Percentiles rank a stretch among this genome's conserved stretches.
phyloP scores from a whole-genome alignment of 1,284 basidiomycete species.

The Cryptococcus sp. region DNA sequence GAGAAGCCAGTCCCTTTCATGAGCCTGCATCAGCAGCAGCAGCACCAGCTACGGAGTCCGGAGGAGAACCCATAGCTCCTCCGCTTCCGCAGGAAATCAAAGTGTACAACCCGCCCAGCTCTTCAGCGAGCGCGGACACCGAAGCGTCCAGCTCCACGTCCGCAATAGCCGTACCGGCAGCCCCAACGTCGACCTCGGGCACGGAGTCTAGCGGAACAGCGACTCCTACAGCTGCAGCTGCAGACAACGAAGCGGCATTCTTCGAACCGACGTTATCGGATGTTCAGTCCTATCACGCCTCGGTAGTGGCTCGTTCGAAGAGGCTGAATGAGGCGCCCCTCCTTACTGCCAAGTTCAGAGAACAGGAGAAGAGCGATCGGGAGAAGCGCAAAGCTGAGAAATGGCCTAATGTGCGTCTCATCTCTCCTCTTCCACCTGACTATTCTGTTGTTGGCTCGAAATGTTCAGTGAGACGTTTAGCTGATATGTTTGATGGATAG shows the following conservation, averaged over 20 bases:
- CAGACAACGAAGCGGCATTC: constrained; percentile 39
- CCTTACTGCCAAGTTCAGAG: constrained; percentile 43
- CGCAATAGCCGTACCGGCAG: too few species aligned
- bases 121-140: too few species aligned
- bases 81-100: constrained; percentile 9
- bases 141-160: too few species aligned
- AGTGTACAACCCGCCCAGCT: constrained; percentile 19
- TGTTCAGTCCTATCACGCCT: constrained; percentile 43
- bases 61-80: background rate
- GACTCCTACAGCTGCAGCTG: constrained; percentile 2
- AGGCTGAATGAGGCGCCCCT: constrained; percentile 48
- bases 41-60: too few species aligned
- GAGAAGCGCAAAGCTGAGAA: constrained; percentile 45
- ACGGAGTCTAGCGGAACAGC: too few species aligned
- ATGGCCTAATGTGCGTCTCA: constrained; percentile 48
- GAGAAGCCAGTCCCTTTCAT: too few species aligned
- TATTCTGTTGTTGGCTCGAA: background rate
- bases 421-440: background rate
- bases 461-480: background rate
- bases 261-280: constrained; percentile 48
- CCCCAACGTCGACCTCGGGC: too few species aligned
- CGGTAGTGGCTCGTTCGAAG: constrained; percentile 36
- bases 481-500: constrained; percentile 16
- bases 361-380: constrained; percentile 36
- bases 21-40: too few species aligned